Evolutionary conservation across 495 filamentous ascomycete species (phyloP).

Genomic region (Podospora australis): DNA sequence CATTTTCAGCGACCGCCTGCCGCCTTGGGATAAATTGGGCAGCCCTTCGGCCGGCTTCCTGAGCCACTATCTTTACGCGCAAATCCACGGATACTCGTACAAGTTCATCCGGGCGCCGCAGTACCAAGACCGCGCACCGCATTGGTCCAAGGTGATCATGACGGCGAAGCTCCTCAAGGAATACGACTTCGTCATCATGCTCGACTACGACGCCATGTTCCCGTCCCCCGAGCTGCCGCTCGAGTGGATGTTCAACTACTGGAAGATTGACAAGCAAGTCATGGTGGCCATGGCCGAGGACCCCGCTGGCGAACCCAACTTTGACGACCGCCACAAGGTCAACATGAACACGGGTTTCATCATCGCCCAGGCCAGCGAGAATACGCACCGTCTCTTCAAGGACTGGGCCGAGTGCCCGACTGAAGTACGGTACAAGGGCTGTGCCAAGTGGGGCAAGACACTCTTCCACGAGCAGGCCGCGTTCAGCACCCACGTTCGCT

Average conservation of each 20-base stretch:
- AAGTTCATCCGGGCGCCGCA: constrained; percentile 36
- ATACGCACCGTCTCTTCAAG: constrained; percentile 22
- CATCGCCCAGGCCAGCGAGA: constrained; percentile 22
- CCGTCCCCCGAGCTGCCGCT: constrained; percentile 42
- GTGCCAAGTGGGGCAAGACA: constrained; percentile 18
- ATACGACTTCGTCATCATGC: constrained; percentile 45
- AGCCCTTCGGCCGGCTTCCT: constrained; percentile 30
- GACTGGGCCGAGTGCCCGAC: constrained; percentile 27
- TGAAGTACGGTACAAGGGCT: constrained; percentile 24
- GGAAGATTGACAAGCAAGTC: constrained; percentile 37
- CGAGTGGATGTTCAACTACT: constrained; percentile 52
- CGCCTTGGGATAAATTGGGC: constrained; percentile 16
- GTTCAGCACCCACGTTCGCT: constrained; percentile 25
- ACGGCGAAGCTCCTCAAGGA: constrained; percentile 38
- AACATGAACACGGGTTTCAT: constrained; percentile 30
- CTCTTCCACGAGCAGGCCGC: constrained; percentile 26
- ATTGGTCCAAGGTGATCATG: constrained; percentile 46
- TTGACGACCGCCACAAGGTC: constrained; percentile 10
- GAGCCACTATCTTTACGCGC: constrained; percentile 39
- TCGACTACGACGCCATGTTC: constrained; percentile 47
- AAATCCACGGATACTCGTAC: constrained; percentile 50
- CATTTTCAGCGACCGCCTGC: constrained; percentile 22
- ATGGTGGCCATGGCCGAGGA: constrained; percentile 43
- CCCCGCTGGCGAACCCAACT: constrained; percentile 19
- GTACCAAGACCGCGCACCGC: constrained; percentile 31